Conservation (phyloP, 164 flowering plant genomes). For the Cinnamomum micranthum region DNA sequence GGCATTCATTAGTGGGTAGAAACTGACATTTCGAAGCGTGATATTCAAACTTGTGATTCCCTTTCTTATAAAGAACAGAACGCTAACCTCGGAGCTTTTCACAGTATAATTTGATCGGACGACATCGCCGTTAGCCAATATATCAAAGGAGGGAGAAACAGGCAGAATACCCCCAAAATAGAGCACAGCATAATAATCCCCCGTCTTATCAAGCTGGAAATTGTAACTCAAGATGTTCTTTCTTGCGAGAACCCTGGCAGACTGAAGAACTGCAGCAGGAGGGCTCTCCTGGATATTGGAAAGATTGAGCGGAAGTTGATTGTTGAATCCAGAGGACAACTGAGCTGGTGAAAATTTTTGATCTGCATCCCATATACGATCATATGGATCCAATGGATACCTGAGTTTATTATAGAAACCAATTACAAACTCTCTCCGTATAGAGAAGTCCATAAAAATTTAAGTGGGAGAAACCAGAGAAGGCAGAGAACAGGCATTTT, state of each 20-base stretch:
- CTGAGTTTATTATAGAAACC: constrained; percentile 24
- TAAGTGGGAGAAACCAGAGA: not conserved
- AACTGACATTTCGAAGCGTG: constrained; percentile 46
- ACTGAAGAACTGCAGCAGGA: constrained; percentile 63
- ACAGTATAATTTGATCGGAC: constrained; percentile 51
- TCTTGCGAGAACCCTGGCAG: constrained; percentile 64
- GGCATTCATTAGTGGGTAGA: constrained; percentile 69
- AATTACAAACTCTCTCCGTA: not conserved
- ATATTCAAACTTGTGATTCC: constrained; percentile 49
- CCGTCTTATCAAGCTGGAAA: constrained; percentile 46
- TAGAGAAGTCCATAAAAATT: not conserved
- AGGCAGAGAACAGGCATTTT: not conserved
- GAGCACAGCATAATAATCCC: constrained; percentile 64
- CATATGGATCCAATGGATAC: constrained; percentile 77
- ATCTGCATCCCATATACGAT: constrained; percentile 82
- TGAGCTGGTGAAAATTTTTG: constrained; percentile 53
- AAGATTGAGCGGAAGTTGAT: constrained; percentile 27
- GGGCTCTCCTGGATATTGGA: constrained; percentile 47
- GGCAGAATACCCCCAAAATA: constrained; percentile 86
- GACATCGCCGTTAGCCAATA: constrained; percentile 50
- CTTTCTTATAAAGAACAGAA: constrained; percentile 31
- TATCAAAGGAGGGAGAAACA: constrained; percentile 53
- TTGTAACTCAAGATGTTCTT: constrained; percentile 44
- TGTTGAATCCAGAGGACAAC: constrained; percentile 45
- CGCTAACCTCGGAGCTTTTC: constrained; percentile 32